These are phyloP conservation scores for Cicer cuneatum DNA, from an alignment of 306 rosid genomes.

Conservation along the genomic window DNA sequence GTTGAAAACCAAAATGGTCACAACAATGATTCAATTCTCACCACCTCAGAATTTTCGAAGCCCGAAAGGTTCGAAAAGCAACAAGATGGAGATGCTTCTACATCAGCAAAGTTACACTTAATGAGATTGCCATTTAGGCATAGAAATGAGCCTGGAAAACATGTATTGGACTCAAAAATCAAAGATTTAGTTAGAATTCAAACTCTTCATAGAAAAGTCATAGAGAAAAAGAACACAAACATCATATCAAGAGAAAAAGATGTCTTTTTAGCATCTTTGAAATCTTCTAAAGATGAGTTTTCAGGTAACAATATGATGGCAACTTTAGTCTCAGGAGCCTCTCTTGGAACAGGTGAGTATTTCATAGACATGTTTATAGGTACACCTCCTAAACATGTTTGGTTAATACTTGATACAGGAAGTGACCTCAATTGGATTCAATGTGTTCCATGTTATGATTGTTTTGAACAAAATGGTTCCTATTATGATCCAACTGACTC, in stretches of 20 bases:
- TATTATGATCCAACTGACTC: constrained; percentile 68
- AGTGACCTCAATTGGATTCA: constrained; percentile 88
- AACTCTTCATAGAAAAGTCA: constrained; percentile 62
- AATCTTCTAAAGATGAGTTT: constrained; percentile 36
- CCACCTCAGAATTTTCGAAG: constrained; percentile 3
- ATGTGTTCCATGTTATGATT: constrained; percentile 73
- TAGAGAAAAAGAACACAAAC: constrained; percentile 64
- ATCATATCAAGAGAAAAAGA: constrained; percentile 36
- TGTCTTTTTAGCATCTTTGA: too few species aligned
- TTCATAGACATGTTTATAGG: constrained; percentile 79
- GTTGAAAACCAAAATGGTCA: constrained; percentile 32
- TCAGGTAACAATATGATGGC: constrained; percentile 59
- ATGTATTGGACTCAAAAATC: constrained; percentile 51
- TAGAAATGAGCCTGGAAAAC: constrained; percentile 50
- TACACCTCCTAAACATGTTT: constrained; percentile 82
- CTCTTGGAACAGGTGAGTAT: constrained; percentile 79
- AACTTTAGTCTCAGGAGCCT: constrained; percentile 71
- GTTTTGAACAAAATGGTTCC: constrained; percentile 75
- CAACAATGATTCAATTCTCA: constrained; percentile 29
- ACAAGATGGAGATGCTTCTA: constrained; percentile 24
- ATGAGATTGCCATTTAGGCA: constrained; percentile 44
- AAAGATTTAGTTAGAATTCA: constrained; percentile 68
- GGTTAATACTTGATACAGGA: constrained; percentile 75
- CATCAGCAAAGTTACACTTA: constrained; percentile 55
- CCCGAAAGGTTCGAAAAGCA: not conserved